Evolutionary conservation across 139 green algal genomes (phyloP), one percentile per base, ranked within the genome.

Genomic region (Chlorella ohadii): DNA sequence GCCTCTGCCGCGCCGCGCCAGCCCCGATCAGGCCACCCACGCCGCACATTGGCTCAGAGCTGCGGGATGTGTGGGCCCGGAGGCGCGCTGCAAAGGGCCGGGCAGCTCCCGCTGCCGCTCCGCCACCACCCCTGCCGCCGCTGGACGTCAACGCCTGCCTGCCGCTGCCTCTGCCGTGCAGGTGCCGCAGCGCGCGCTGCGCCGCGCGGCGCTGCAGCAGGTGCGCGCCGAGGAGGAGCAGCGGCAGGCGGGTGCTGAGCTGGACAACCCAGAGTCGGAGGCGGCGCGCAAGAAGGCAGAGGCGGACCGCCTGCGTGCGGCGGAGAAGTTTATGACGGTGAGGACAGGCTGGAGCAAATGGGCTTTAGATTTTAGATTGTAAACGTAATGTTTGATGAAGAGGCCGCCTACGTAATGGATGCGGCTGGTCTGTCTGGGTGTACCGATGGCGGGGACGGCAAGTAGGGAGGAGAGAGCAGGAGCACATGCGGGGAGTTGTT

Each of bases 291-390:
- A 96, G 74, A 89, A 91, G 68, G 82, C 84, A 11, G 90, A 95
- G 85, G 90, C 93, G 16, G 94, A 97, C 20, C 79, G 91, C 28
- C 87, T 98, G 66, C 86, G 95, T 15, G 93, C 94, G 5, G 91
- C 92, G 31, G 96, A 98, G 82, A 97, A 96, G 83, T 98, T 98
- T 75, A 97, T 98, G 95, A 88, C 94, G 9, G 86, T 97, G 22
- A 93, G 94, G 28, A 92, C 84, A 0, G 95, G 95, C 34, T 31
- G 44, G n/a, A n/a, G n/a, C n/a, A n/a, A n/a, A n/a, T n/a, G n/a
- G n/a, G n/a, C n/a, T n/a, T n/a, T n/a, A n/a, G n/a, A n/a, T n/a
- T n/a, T n/a, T n/a, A n/a, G n/a, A n/a, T n/a, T n/a, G n/a, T n/a
- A n/a, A n/a, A n/a, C n/a, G n/a, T n/a, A n/a, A n/a, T n/a, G n/a